Base-by-base conservation (phyloP, 805 yeast species). In the Ogataea paraovalis region DNA sequence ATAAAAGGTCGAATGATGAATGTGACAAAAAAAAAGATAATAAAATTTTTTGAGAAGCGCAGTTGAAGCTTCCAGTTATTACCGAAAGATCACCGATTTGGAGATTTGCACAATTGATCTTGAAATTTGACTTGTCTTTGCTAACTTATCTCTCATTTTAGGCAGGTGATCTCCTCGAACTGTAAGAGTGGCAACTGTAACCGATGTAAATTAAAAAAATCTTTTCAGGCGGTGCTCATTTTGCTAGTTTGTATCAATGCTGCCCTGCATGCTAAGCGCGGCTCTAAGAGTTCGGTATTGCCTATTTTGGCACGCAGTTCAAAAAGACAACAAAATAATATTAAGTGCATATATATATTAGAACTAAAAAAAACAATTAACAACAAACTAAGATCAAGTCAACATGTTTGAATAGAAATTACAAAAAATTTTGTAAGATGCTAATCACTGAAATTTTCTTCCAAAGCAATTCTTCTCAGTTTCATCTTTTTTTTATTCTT, bases 401-500 rank as follows among this genome's bases (percentile, higher is more conserved):
- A 19, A 9, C 13, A 12, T 28, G 20, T 27, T 16, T n/a, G 19
- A 19, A 32, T 30, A 32, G 4, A 25, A 37, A 20, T 21, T 8
- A 21, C 18, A 37, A 37, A 37, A 19, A 37, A 37, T 25, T 10
- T 7, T 25, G 28, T 25, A 25, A 21, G 21, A 39, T 9, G 12
- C n/a, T 27, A 57, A 33, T 53, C 60, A 42, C 54, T 50, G 21
- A 51, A 36, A 20, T 50, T 51, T 10, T 56, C 61, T 18, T 51
- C 58, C 16, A 57, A 32, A 25, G 50, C 47, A 14, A 52, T 55
- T 5, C 55, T 44, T 32, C 61, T 52, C 21, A 57, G 42, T 36
- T 52, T 52, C 21, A 57, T 39, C 39, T 52, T 51, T 38, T 54
- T 57, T 41, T 50, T 54, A 18, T 39, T 40, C 18, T 45, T 18